Evolutionary conservation across 2,329 filamentous ascomycete species (phyloP).

Genomic region (Macrophomina tecta): DNA sequence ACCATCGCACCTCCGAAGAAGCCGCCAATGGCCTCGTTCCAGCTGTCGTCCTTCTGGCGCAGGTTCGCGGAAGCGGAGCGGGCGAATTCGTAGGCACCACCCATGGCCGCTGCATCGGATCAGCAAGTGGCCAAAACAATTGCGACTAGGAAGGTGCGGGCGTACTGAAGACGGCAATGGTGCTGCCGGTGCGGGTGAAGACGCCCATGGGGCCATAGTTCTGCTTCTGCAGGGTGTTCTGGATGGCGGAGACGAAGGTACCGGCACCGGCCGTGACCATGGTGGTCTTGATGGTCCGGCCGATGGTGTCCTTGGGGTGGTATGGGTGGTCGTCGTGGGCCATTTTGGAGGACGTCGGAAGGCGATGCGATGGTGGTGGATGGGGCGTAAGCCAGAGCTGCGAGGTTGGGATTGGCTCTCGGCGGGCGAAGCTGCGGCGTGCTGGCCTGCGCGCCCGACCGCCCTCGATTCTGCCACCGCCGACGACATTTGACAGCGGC

Average conservation of each 20-base stretch:
- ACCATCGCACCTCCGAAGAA: conserved; percentile 76
- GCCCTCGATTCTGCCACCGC: conserved; percentile 14
- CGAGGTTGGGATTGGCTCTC: conserved; percentile 23
- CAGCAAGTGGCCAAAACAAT: conserved; percentile 36
- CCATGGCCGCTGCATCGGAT: conserved; percentile 66
- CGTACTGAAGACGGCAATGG: conserved; percentile 72
- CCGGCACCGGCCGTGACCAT: conserved; percentile 71
- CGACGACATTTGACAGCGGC: not conserved
- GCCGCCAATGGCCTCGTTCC: conserved; percentile 76
- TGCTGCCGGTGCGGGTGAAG: conserved; percentile 78
- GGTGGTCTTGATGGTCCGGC: conserved; percentile 68
- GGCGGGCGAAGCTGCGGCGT: conserved; percentile 1
- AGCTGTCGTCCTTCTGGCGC: conserved; percentile 80
- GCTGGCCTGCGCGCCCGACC: not conserved
- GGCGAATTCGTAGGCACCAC: conserved; percentile 79
- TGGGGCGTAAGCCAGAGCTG: conserved; percentile 12
- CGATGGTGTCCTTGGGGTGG: conserved; percentile 77
- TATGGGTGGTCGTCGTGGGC: conserved; percentile 54
- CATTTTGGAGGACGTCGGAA: conserved; percentile 40
- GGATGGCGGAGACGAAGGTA: conserved; percentile 75
- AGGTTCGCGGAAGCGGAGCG: conserved; percentile 81
- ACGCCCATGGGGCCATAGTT: conserved; percentile 83
- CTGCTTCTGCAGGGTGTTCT: conserved; percentile 83
- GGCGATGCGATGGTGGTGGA: conserved; percentile 22
- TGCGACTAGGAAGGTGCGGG: not conserved